Evolutionary conservation across 179 eudicot species (phyloP).

Genomic region (Sideroxylon spinosum): DNA sequence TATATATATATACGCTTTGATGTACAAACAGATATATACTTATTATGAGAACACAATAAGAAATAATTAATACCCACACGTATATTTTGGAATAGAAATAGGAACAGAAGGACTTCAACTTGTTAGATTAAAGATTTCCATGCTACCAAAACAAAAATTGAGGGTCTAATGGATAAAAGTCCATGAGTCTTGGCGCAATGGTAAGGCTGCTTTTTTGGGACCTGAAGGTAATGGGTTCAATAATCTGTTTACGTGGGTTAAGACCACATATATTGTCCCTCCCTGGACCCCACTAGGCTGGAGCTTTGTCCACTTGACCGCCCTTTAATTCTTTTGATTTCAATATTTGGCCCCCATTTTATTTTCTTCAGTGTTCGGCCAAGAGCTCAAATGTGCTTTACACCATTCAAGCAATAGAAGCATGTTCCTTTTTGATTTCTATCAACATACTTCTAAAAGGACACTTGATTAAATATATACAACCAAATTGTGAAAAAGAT

Average conservation of each 20-base stretch:
- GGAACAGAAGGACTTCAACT: background rate
- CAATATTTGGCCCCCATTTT: background rate
- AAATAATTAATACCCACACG: background rate
- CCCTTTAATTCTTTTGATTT: background rate
- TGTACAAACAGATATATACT: background rate
- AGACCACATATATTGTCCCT: no score
- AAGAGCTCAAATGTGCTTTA: background rate
- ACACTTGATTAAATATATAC: background rate
- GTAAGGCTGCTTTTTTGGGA: no score
- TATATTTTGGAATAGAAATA: background rate
- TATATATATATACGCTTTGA: background rate
- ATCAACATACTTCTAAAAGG: background rate
- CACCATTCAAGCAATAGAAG: background rate
- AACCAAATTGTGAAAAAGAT: background rate
- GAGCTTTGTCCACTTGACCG: no score
- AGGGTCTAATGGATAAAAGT: background rate
- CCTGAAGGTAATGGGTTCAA: no score
- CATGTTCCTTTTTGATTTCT: background rate
- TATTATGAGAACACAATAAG: background rate
- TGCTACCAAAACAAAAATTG: background rate
- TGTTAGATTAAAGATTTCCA: background rate
- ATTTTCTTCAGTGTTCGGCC: background rate
- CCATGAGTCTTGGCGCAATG: no score
- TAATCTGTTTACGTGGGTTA: no score
- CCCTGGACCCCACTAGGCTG: no score